Evolutionary conservation across 2,329 filamentous ascomycete genomes (phyloP), one percentile per base, ranked within the genome.

Genomic region (Shiraia sp.): DNA sequence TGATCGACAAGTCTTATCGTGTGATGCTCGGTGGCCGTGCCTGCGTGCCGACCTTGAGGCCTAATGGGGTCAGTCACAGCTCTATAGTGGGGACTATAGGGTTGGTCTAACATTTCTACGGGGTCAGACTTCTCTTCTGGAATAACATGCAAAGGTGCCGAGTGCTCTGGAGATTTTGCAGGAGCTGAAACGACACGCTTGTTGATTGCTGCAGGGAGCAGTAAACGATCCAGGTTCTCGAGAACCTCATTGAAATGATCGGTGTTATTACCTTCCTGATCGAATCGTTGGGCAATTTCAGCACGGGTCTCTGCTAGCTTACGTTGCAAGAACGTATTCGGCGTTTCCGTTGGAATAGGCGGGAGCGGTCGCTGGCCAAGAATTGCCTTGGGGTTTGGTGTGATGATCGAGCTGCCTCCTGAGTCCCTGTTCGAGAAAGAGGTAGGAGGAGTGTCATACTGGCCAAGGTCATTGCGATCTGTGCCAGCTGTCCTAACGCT

Each of bases 241-340:
- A 87, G 78, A 16, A 87, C 77, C 32, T 82, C 78, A 23, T 80
- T 75, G 29, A 85, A 73, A 45, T 82, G 78, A 4, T 72, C 70
- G 47, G 77, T 66, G 67, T 71, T 62, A 55, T 74, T 53, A 56
- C 71, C 54, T 57, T 74, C 56, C 57, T 74, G 75, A 16, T 69
- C 73, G 15, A 74, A 73, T 36, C 77, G 74, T 39, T 76, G 74
- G 24, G 80, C 75, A 22, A 85, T 72, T 48, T 79, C 78, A 25
- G 77, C 75, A 14, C 81, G 76, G 8, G 79, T 81, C 57, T 84
- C 80, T 6, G 75, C 74, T 24, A 85, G 65, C 41, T 82, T 80
- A 36, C 74, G 74, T 27, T 78, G 72, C 28, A 79, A 69, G 49
- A 76, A 79, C 2, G 76, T 74, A 22, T 75, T 77, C 4, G 76